Conservation (phyloP, 345 rosid genomes). For the Fremontodendron californicum region DNA sequence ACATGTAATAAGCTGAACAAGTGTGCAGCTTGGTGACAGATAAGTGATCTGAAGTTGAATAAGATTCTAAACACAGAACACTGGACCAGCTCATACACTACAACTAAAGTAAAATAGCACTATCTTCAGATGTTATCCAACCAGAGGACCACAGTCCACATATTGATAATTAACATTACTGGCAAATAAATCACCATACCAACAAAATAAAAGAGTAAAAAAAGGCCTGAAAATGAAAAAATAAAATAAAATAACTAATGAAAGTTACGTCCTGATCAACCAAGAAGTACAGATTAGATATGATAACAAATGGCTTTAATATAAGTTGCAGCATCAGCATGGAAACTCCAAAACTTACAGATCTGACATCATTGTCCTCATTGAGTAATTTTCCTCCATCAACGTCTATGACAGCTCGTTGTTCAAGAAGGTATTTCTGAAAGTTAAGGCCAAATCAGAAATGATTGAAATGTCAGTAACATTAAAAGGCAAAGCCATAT, state of each 20-base stretch:
- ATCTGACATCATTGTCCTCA: conserved; percentile 90
- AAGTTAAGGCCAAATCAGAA: conserved; percentile 18
- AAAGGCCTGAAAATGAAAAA: not conserved
- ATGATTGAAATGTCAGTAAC: not conserved
- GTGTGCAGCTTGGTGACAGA: not conserved
- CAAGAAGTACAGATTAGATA: not conserved
- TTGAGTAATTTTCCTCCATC: conserved; percentile 88
- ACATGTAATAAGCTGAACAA: not conserved
- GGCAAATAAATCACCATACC: not conserved
- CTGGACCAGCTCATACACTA: not conserved
- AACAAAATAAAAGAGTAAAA: not conserved
- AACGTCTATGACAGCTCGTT: conserved; percentile 71
- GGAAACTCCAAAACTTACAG: conserved; percentile 53
- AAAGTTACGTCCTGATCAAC: not conserved
- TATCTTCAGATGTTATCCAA: not conserved
- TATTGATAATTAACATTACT: not conserved
- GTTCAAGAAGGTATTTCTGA: conserved; percentile 90
- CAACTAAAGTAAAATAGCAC: not conserved
- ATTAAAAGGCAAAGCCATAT: not conserved
- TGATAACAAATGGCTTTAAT: not conserved
- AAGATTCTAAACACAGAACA: not conserved
- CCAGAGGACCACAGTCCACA: conserved; percentile 2
- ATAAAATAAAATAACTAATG: not conserved
- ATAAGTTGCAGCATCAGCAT: conserved; percentile 12
- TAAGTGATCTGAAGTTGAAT: not conserved